Conservation (phyloP, 257 asterid species). For the Lycium barbarum region DNA sequence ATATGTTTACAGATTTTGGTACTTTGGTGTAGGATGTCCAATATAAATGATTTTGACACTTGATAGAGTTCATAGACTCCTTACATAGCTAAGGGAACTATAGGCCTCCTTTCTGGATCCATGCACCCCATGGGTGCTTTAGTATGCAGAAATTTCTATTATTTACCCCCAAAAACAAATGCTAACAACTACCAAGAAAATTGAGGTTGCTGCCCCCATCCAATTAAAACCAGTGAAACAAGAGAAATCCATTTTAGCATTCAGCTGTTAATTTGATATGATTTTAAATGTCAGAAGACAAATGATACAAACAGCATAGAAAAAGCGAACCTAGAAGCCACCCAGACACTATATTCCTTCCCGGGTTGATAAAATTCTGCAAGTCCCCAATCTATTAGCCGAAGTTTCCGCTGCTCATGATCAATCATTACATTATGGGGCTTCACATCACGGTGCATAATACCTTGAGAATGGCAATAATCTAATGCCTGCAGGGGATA, state of each 20-base stretch:
- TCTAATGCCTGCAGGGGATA: slow-evolving; percentile 46
- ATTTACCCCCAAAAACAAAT: neutral
- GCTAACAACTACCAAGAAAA: neutral
- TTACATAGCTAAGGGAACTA: slow-evolving; percentile 8
- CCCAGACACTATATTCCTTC: slow-evolving; percentile 56
- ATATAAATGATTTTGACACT: slow-evolving; percentile 16
- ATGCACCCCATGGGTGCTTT: slow-evolving; percentile 1
- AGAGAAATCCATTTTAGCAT: neutral
- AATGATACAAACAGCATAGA: slow-evolving; percentile 15
- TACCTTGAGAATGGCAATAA: slow-evolving; percentile 59
- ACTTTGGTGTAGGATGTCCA: neutral
- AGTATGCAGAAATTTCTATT: neutral
- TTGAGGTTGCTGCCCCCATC: neutral
- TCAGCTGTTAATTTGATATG: neutral
- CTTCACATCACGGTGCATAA: slow-evolving; percentile 64
- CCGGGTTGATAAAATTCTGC: slow-evolving; percentile 61
- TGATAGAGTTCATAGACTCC: slow-evolving; percentile 8
- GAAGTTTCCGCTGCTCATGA: slow-evolving; percentile 58
- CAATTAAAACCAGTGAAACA: neutral
- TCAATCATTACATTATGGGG: slow-evolving; percentile 62
- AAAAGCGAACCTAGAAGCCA: slow-evolving; percentile 55
- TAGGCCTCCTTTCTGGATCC: neutral
- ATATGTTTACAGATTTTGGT: neutral
- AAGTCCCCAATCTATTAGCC: slow-evolving; percentile 60
- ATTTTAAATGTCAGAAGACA: neutral